Conservation (phyloP, 148 eudicot genomes). For the Amaranthus cruentus region DNA sequence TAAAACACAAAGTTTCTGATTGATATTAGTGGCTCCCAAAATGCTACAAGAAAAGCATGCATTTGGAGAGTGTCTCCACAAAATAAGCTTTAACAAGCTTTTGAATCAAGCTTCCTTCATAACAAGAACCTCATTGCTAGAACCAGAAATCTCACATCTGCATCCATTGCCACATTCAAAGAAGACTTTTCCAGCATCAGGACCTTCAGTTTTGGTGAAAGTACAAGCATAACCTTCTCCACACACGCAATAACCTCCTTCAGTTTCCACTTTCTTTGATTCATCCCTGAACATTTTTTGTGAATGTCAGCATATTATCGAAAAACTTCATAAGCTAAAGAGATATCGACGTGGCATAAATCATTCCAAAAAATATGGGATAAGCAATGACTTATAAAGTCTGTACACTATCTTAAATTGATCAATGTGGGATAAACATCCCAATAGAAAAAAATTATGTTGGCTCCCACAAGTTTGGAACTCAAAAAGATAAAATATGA, state of each 20-base stretch:
- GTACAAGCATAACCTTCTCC: conserved; percentile 35
- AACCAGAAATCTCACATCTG: conserved; percentile 27
- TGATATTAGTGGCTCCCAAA: background rate
- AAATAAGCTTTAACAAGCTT: background rate
- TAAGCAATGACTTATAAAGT: too few species aligned
- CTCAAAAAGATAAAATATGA: too few species aligned
- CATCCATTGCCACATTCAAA: conserved; percentile 32
- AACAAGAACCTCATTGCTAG: conserved; percentile 14
- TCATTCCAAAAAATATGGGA: too few species aligned
- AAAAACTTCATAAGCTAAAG: too few species aligned
- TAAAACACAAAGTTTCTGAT: too few species aligned
- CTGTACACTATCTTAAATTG: too few species aligned
- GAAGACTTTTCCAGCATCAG: conserved; percentile 30
- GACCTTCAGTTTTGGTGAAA: conserved; percentile 28
- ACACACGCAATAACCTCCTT: conserved; percentile 35
- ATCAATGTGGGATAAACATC: too few species aligned
- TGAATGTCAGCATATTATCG: too few species aligned
- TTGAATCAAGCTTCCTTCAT: conserved; percentile 13
- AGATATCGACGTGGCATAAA: too few species aligned
- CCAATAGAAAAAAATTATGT: too few species aligned
- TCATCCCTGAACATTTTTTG: conserved; percentile 8
- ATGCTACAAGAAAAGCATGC: background rate
- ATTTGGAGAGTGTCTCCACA: too few species aligned
- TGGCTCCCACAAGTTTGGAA: too few species aligned
- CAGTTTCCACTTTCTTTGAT: conserved; percentile 22